These are phyloP conservation scores for Ceriops zippeliana DNA, from an alignment of 345 rosid species.

Conservation along the genomic window DNA sequence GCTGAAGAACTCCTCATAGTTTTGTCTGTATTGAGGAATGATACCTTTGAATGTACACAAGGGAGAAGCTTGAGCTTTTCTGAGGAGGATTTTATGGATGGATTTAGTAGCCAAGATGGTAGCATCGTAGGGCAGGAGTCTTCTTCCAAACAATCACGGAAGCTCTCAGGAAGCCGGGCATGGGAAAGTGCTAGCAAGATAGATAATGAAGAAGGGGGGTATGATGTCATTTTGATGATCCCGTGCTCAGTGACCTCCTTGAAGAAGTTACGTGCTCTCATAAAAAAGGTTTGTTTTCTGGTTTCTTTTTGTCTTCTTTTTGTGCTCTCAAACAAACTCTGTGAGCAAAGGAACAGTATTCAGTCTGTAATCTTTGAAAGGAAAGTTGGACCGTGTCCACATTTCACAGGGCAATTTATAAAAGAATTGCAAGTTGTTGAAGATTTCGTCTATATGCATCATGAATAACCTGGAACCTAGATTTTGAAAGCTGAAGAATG, in stretches of 20 bases:
- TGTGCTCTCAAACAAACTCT: not conserved
- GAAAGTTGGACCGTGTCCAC: not conserved
- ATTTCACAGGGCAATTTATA: not conserved
- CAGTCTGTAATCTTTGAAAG: not conserved
- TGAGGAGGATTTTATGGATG: constrained; percentile 94
- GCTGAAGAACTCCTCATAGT: constrained; percentile 84
- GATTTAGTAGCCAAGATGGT: constrained; percentile 96
- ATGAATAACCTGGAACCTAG: not conserved
- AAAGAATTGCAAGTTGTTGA: not conserved
- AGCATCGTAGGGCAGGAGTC: constrained; percentile 66
- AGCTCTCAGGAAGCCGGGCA: constrained; percentile 94
- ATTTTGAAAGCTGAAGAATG: not conserved
- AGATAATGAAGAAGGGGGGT: constrained; percentile 82
- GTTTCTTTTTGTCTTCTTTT: not conserved
- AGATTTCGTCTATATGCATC: not conserved
- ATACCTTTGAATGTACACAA: constrained; percentile 51
- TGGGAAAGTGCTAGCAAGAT: constrained; percentile 92
- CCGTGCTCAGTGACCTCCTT: constrained; percentile 62
- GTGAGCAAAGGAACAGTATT: too few species aligned
- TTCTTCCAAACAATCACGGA: constrained; percentile 74
- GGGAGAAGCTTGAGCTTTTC: constrained; percentile 74
- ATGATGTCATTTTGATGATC: constrained; percentile 88
- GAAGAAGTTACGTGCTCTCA: constrained; percentile 78
- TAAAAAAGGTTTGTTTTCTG: constrained; percentile 64
- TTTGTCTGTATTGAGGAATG: constrained; percentile 69